phyloP scores from a whole-genome alignment of 2,329 filamentous ascomycete genomes.

The Claviceps pusilla region DNA sequence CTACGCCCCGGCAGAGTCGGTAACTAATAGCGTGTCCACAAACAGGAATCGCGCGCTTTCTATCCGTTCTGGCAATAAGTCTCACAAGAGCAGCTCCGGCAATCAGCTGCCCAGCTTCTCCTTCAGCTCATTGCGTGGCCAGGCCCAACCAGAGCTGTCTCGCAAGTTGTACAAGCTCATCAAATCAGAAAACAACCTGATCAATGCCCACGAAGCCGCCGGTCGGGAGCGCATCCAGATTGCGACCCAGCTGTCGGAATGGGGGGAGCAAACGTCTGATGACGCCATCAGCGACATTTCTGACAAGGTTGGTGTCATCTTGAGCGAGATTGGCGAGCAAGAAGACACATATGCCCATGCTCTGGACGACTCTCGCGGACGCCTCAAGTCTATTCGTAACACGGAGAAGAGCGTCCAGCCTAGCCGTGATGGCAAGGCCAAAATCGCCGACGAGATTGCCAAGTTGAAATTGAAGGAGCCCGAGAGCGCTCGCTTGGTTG shows the following conservation, averaged over 20 bases:
- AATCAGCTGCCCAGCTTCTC: constrained; percentile 53
- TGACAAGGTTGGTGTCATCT: constrained; percentile 86
- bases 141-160: constrained; percentile 73
- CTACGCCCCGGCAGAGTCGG: constrained; percentile 8
- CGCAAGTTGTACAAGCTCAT: constrained; percentile 82
- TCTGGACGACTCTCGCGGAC: constrained; percentile 66
- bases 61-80: constrained; percentile 51
- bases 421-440: constrained; percentile 69
- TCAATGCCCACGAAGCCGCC: constrained; percentile 69
- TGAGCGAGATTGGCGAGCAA: constrained; percentile 86
- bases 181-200: constrained; percentile 85
- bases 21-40: constrained; percentile 14
- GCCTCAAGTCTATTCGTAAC: constrained; percentile 86
- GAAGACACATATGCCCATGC: constrained; percentile 78
- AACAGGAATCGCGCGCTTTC: constrained; percentile 59
- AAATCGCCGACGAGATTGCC: constrained; percentile 84
- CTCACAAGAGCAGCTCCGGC: constrained; percentile 23
- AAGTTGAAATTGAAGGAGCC: constrained; percentile 87
- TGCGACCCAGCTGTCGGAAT: constrained; percentile 83
- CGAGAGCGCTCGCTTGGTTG: constrained; percentile 62
- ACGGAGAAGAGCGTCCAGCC: constrained; percentile 93
- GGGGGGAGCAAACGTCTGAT: constrained; percentile 85
- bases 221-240: constrained; percentile 73
- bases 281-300: constrained; percentile 78
- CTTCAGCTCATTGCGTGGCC: constrained; percentile 72